phyloP scores from a whole-genome alignment of 2,329 filamentous ascomycete species.

The Beauveria sp. region DNA sequence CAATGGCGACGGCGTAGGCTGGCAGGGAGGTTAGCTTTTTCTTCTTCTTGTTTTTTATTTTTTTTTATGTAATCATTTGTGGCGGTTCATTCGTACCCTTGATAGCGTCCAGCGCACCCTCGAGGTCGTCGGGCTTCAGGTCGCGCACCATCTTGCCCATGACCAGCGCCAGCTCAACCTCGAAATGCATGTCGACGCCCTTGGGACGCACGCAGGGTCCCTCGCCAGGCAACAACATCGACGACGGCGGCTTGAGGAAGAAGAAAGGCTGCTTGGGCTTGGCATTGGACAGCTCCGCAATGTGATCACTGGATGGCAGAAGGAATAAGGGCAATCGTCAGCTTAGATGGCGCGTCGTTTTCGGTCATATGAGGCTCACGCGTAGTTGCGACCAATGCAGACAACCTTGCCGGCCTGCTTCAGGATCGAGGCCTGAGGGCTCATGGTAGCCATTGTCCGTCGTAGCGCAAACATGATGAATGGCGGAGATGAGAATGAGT shows the following conservation, averaged over 20 bases:
- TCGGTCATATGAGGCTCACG: slow-evolving; percentile 48
- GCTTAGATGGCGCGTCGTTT: slow-evolving; percentile 16
- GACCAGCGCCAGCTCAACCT: slow-evolving; percentile 86
- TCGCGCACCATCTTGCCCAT: slow-evolving; percentile 77
- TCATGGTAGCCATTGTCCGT: slow-evolving; percentile 30
- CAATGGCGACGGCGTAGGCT: slow-evolving; percentile 87
- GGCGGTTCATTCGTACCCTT: slow-evolving; percentile 46
- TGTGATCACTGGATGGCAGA: slow-evolving; percentile 62
- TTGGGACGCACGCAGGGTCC: slow-evolving; percentile 76
- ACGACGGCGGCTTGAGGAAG: slow-evolving; percentile 91
- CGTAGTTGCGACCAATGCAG: slow-evolving; percentile 95
- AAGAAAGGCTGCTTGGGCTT: slow-evolving; percentile 95
- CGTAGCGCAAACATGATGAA: slow-evolving; percentile 29
- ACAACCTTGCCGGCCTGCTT: slow-evolving; percentile 66
- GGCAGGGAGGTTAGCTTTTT: neutral
- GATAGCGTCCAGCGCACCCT: slow-evolving; percentile 75
- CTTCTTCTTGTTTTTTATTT: no score
- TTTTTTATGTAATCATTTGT: no score
- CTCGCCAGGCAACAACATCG: slow-evolving; percentile 70
- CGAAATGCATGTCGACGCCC: slow-evolving; percentile 84
- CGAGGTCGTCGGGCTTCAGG: slow-evolving; percentile 63
- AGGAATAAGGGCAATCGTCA: slow-evolving; percentile 10
- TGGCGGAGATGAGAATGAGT: neutral
- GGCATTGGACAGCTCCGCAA: slow-evolving; percentile 80
- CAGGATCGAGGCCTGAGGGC: slow-evolving; percentile 37